Evolutionary conservation across 2,329 filamentous ascomycete species (phyloP), one percentile per base, ranked within the genome.

Genomic region (Ilyonectria mors-panacis): DNA sequence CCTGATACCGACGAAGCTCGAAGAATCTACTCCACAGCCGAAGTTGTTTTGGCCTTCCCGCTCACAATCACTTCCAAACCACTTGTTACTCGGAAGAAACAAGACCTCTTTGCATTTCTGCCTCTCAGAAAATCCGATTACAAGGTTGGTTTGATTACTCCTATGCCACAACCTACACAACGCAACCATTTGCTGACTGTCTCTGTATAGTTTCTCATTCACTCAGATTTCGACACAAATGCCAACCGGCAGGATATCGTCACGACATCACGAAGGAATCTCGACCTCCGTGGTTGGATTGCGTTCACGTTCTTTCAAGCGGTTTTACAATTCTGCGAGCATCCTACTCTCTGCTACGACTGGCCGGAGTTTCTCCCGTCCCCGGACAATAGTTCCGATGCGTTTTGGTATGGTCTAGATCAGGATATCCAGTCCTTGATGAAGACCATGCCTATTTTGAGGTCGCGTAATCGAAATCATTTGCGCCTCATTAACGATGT

Each of bases 41-140:
- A 73, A 13, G 54, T 74, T 3, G n/a, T 72, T n/a, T 33, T 74
- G 13, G 72, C 70, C 0, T 74, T 73, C 23, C 71, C 72, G 0
- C n/a, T 73, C 4, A 59, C 50, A 5, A 37, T 7, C 1, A 3
- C 26, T 0, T 33, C 45, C 1, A 37, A 53, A 13, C 66, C 69
- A 2, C n/a, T 59, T 0, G 13, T 64, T 5, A 37, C 35, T 4
- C n/a, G 10, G 0, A 42, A 2, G 9, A 64, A 28, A 12, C 69
- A 70, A n/a, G 58, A 74, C 0, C 15, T 74, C 2, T 74, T 74
- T 28, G 67, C 67, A 2, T 69, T 70, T 2, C 2, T 73, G 1
- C 69, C 71, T 3, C 53, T 74, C 4, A 33, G 58, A 0, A 35
- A 10, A 39, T 65, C 59, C 0, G 59, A 64, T 10, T 74, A 59